These are phyloP conservation scores for Terana coerulea DNA, from an alignment of 768 basidiomycete genomes.

Conservation along the genomic window DNA sequence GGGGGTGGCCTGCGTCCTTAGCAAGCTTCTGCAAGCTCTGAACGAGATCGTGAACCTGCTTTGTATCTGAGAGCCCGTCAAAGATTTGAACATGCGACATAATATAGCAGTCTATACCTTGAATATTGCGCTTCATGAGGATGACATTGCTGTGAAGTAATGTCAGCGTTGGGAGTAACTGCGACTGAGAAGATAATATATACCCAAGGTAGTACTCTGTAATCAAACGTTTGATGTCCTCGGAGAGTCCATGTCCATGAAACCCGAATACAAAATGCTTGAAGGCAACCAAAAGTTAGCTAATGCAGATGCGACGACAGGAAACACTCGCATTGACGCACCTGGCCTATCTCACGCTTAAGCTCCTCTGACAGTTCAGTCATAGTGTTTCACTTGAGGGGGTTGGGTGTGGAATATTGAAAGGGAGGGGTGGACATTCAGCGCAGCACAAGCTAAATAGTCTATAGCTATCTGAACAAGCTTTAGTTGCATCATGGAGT, in stretches of 20 bases:
- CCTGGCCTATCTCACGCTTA: constrained; percentile 29
- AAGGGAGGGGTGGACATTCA: no score
- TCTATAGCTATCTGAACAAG: no score
- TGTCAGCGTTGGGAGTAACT: background rate
- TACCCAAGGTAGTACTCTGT: constrained; percentile 59
- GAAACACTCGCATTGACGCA: background rate
- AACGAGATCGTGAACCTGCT: constrained; percentile 47
- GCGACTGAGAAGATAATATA: constrained; percentile 5
- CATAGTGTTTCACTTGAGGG: no score
- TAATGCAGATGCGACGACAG: constrained; percentile 19
- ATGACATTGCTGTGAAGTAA: constrained; percentile 46
- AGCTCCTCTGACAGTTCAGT: constrained; percentile 17
- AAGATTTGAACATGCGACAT: background rate
- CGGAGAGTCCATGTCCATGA: constrained; percentile 49
- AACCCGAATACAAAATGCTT: constrained; percentile 76
- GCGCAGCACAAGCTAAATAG: no score
- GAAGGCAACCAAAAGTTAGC: no score
- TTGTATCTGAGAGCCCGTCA: constrained; percentile 34
- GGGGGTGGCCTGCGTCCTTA: constrained; percentile 49
- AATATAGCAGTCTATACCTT: constrained; percentile 37
- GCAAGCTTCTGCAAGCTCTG: constrained; percentile 51
- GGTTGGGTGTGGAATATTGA: no score
- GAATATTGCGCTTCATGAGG: constrained; percentile 64
- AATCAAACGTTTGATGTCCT: constrained; percentile 54
- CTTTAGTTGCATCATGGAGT: no score